A percentile compares a stretch with the other conserved stretches of the same genome.
Evolutionary conservation across 805 yeast species (phyloP).

Genomic region (Wickerhamiella occidentalis): DNA sequence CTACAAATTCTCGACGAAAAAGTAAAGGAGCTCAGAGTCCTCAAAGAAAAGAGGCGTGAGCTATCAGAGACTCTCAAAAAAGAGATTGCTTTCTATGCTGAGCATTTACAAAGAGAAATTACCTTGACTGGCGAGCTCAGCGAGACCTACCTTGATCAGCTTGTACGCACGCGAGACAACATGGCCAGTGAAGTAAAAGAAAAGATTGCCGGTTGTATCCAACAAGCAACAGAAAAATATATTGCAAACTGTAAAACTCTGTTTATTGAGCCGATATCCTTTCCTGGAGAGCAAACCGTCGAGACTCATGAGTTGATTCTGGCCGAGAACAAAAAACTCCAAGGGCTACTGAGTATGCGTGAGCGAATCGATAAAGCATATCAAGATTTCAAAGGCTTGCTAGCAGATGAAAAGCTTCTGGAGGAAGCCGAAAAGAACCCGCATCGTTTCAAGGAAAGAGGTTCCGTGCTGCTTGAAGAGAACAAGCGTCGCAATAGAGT

Average conservation of each 20-base stretch:
- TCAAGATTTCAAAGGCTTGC: background rate
- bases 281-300: background rate
- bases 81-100: background rate
- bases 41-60: background rate
- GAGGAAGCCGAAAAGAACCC: conserved; percentile 3
- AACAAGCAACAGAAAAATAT: background rate
- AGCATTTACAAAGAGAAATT: background rate
- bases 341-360: background rate
- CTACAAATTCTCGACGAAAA: background rate
- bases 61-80: background rate
- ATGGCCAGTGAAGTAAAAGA: background rate
- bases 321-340: background rate
- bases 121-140: background rate
- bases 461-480: conserved; percentile 5
- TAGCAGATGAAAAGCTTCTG: background rate
- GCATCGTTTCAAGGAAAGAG: conserved; percentile 4
- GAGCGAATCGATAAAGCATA: background rate
- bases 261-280: background rate
- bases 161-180: background rate
- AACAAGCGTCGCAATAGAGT: conserved; percentile 3
- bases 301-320: background rate
- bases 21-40: background rate
- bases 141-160: background rate
- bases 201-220: background rate
- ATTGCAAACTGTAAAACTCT: background rate